Evolutionary conservation across 2,329 filamentous ascomycete genomes (phyloP).

Genomic region (Delphinella strobiligena): DNA sequence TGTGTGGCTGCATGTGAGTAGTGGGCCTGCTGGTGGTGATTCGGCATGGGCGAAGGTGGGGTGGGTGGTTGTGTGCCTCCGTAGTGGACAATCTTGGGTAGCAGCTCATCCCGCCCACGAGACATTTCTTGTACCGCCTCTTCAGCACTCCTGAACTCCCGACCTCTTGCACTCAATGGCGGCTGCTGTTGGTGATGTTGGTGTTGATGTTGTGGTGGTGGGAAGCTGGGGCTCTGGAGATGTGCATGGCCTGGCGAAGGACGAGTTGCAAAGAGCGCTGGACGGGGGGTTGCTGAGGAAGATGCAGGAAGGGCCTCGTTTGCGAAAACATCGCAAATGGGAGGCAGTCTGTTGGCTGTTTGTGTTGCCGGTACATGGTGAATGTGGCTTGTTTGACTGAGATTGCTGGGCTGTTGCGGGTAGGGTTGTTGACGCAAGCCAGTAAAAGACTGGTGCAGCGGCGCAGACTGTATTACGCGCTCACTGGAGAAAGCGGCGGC

Average conservation of each 20-base stretch:
- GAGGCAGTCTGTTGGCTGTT: conserved; percentile 82
- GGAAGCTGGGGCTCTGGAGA: conserved; percentile 66
- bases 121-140: conserved; percentile 85
- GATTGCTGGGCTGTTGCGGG: conserved; percentile 69
- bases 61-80: conserved; percentile 87
- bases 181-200: conserved; percentile 34
- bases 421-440: conserved; percentile 56
- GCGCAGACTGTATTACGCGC: conserved; percentile 91
- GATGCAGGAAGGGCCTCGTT: conserved; percentile 48
- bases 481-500: conserved; percentile 88
- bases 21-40: conserved; percentile 22
- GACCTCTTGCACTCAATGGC: conserved; percentile 46
- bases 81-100: conserved; percentile 92
- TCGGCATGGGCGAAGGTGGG: conserved; percentile 61
- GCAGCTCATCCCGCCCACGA: conserved; percentile 80
- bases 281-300: conserved; percentile 8
- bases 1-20: conserved; percentile 6
- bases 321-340: conserved; percentile 89
- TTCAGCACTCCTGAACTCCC: conserved; percentile 91
- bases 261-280: conserved; percentile 19
- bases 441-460: conserved; percentile 88
- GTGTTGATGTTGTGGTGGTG: conserved; percentile 33
- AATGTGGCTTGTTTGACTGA: conserved; percentile 78
- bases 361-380: conserved; percentile 81
- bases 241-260: conserved; percentile 45